Base-by-base conservation (phyloP, 2,329 filamentous ascomycete genomes). In the Diaporthe capsici region DNA sequence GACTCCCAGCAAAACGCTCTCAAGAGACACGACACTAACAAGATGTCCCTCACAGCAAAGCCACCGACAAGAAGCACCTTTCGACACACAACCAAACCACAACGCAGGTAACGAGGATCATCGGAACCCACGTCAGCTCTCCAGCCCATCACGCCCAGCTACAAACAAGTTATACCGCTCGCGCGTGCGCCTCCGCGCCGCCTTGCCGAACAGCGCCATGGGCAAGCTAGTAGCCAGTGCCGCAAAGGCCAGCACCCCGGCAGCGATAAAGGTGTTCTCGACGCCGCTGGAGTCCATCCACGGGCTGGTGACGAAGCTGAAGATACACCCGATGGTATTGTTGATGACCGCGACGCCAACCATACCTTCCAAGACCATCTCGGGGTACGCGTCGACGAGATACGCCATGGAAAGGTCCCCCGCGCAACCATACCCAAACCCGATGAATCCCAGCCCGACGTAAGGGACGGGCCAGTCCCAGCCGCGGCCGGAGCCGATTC, bases 161-260 rank as follows among this genome's bases (percentile, higher is more conserved):
- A 90, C 79, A 77, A 88, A 89, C 37, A 84, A 83, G 67, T 84
- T 78, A 76, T 90, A 90, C 72, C 86, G 81, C 28, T 80, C 79
- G 68, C 85, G 81, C 5, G 89, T 90, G 86, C 86, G 86, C 28
- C 85, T 82, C 20, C 89, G 83, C 65, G 84, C 86, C 3, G 79
- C 80, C 82, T 90, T 91, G 2, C 89, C 89, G 82, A 84, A 90
- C 20, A 86, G 80, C 63, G 89, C 88, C 89, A 91, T 90, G 1
- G 88, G 88, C 51, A 88, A 78, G 1, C 88, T 90, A 8, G 85
- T 82, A 81, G 87, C 84, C 65, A 90, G 84, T 61, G 89, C 87
- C 25, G 86, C 83, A 73, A 90, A 88, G 75, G 87, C 86, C 53
- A 91, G 78, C 4, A 88, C 85, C 0, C 86, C 88, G 25, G 90